Conservation (phyloP, 345 rosid species). For the Syzygium aqueum region DNA sequence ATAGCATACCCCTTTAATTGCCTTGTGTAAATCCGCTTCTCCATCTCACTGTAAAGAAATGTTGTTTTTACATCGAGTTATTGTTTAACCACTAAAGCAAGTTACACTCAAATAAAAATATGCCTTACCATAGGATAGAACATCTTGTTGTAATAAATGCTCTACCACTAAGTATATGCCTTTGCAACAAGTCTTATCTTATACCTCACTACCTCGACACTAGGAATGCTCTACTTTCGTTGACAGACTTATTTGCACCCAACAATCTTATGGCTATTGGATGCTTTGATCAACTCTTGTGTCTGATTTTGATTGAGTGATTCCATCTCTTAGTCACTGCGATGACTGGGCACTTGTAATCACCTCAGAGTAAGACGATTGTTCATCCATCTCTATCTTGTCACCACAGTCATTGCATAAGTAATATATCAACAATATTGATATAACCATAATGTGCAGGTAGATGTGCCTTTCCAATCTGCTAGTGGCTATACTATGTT, state of each 20-base stretch:
- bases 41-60: background rate
- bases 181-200: background rate
- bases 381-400: too few species aligned
- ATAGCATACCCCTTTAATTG: background rate
- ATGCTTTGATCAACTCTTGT: background rate
- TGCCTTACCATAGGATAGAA: background rate
- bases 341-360: too few species aligned
- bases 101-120: background rate
- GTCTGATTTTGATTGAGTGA: background rate
- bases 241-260: background rate
- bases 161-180: background rate
- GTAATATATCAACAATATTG: too few species aligned
- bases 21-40: background rate
- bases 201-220: background rate
- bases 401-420: too few species aligned
- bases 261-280: background rate
- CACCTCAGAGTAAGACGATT: too few species aligned
- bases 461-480: too few species aligned
- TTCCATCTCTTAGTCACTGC: background rate
- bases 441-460: too few species aligned
- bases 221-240: background rate
- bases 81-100: background rate
- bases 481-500: too few species aligned
- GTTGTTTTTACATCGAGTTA: background rate
- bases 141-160: background rate